Conservation (phyloP, 495 filamentous ascomycete genomes). For the Annulohypoxylon nitens region DNA sequence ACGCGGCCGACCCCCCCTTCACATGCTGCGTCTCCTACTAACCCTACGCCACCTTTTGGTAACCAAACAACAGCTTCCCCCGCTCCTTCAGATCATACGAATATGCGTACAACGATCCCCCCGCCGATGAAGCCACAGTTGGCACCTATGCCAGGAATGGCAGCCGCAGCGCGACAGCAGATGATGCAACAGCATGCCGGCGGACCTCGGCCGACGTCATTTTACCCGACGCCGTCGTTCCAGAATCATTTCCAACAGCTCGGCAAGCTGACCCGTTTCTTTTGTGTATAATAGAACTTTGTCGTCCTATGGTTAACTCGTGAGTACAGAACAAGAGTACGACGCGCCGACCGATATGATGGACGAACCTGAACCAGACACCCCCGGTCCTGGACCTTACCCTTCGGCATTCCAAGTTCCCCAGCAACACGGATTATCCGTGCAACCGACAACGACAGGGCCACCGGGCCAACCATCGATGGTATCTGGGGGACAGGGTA, state of each 20-base stretch:
- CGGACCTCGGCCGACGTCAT: slow-evolving; percentile 58
- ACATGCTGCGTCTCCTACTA: slow-evolving; percentile 81
- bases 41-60: slow-evolving; percentile 77
- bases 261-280: slow-evolving; percentile 84
- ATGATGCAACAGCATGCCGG: slow-evolving; percentile 56
- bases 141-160: slow-evolving; percentile 62
- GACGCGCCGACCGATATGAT: slow-evolving; percentile 95
- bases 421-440: slow-evolving; percentile 55
- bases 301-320: slow-evolving; percentile 85
- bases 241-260: slow-evolving; percentile 97
- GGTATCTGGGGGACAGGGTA: slow-evolving; percentile 46
- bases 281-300: slow-evolving; percentile 74
- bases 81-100: slow-evolving; percentile 68
- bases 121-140: slow-evolving; percentile 58
- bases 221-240: slow-evolving; percentile 84
- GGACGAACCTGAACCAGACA: slow-evolving; percentile 81
- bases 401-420: slow-evolving; percentile 56
- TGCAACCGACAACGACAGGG: slow-evolving; percentile 58
- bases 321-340: slow-evolving; percentile 97
- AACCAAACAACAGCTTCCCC: slow-evolving; percentile 78
- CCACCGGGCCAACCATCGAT: slow-evolving; percentile 54
- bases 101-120: slow-evolving; percentile 57
- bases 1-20: slow-evolving; percentile 86
- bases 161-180: slow-evolving; percentile 52
- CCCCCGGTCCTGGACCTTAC: slow-evolving; percentile 77